Evolutionary conservation across 176 grass and related monocot species (phyloP), one percentile per base, ranked within the genome.

Genomic region (bread wheat (Triticum aestivum)): DNA sequence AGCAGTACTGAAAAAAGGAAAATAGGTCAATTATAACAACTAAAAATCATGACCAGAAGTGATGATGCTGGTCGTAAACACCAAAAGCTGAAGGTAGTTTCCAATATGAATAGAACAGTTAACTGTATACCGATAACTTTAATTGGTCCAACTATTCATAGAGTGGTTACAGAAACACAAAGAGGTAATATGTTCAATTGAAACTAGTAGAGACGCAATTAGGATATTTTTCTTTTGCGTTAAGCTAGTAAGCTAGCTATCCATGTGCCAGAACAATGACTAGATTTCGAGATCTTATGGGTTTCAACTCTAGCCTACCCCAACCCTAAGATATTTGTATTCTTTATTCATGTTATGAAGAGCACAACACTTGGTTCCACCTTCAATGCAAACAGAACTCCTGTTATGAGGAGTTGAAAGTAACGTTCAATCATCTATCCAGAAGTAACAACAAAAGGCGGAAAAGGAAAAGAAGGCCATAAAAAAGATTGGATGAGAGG

Each of bases 281-380:
- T 54, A 54, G 51, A 15, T 54, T 54, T 54, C 51, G 15, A 54
- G 15, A 54, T 54, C 51, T 54, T 54, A 18, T 18, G 15, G 51
- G 51, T 54, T 54, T 54, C 51, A 54, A 54, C 51, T 54, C 51
- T 52, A 52, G 49, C 49, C 14, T 17, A 52, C 14, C 49, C 49
- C 49, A 17, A 52, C 49, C 5, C 14, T 37, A 74, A 20, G 8
- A 23, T 65, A 54, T 54, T 5, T 54, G 51, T 54, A 54, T 54
- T 54, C 15, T 54, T 54, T 54, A 54, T 54, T 81, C 85, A 74
- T 81, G 66, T 79, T 79, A 63, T 32, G 65, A 84, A 73, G 30
- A 18, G 45, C 2, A 37, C 32, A 66, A 76, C n/a, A 23, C 64
- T 52, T 73, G 33, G 18, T 47, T 58, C 49, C 82, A 10, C 44